Conservation (phyloP, 305 asterid genomes). For the Nicotiana rustica region DNA sequence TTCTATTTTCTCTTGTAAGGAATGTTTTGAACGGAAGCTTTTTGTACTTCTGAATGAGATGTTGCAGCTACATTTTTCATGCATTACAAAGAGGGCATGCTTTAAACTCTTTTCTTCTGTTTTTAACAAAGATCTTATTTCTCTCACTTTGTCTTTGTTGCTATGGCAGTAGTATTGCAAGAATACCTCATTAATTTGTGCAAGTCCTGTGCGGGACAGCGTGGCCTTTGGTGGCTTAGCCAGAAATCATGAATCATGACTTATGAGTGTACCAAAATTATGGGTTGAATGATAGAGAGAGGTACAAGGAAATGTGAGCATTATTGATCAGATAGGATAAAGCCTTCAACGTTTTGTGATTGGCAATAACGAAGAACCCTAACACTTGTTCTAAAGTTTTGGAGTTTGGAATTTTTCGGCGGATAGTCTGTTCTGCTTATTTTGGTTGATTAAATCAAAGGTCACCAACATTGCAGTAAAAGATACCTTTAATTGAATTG, state of each 20-base stretch:
- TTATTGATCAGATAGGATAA: not conserved
- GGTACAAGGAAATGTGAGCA: not conserved
- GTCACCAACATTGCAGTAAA: not conserved
- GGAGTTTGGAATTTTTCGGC: not conserved
- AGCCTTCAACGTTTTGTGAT: not conserved
- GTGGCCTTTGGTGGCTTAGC: not conserved
- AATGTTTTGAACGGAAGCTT: slow-evolving; percentile 9
- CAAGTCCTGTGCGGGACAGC: not conserved
- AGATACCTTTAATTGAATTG: not conserved
- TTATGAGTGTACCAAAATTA: not conserved
- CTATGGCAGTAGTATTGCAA: not conserved
- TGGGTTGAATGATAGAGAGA: not conserved
- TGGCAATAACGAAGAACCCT: too few relatives aligned
- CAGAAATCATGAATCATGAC: not conserved
- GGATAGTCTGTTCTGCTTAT: too few relatives aligned
- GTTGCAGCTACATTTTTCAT: not conserved
- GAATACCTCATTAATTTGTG: not conserved
- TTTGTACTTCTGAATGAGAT: slow-evolving; percentile 3
- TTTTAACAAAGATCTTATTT: not conserved
- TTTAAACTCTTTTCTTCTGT: not conserved
- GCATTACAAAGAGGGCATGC: slow-evolving; percentile 1
- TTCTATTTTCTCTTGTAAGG: slow-evolving; percentile 29
- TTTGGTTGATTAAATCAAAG: not conserved
- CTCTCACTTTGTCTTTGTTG: not conserved
- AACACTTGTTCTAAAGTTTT: not conserved